Percentiles rank a stretch among this genome's conserved stretches.
Evolutionary conservation across 371 early-diverging fungal genomes (phyloP).

Genomic region (Mortierella sp.): DNA sequence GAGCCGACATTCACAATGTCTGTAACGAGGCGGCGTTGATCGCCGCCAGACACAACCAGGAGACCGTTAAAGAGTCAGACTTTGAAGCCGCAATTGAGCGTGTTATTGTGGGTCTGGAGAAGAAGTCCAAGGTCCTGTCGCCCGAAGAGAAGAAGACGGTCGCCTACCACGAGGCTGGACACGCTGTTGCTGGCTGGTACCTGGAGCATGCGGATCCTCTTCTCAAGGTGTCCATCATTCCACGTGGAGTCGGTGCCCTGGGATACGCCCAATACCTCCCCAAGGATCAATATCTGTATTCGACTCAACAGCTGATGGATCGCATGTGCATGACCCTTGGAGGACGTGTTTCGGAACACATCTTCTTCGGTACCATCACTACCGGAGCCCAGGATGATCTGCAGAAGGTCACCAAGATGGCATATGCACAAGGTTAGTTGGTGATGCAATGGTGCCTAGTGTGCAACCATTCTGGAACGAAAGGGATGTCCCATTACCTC

Average conservation of each 20-base stretch:
- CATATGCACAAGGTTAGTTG: conserved; percentile 87
- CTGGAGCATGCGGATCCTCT: conserved; percentile 95
- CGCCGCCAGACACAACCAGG: conserved; percentile 99
- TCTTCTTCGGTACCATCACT: conserved; percentile 86
- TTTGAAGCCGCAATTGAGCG: conserved; percentile 99
- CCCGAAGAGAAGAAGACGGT: conserved; percentile 99
- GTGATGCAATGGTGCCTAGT: no score
- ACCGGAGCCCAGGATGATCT: conserved; percentile 78
- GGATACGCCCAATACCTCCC: conserved; percentile 99
- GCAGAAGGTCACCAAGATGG: conserved; percentile 97
- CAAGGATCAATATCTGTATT: conserved; percentile 96
- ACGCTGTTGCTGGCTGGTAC: conserved; percentile 99
- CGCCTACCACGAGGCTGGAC: conserved; percentile 99
- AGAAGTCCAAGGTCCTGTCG: conserved; percentile 93
- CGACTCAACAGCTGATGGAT: conserved; percentile 91
- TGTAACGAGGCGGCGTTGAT: conserved; percentile 99
- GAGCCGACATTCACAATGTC: conserved; percentile 99
- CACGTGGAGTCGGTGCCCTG: conserved; percentile 94
- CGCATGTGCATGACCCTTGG: conserved; percentile 98
- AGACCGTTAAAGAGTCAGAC: conserved; percentile 99
- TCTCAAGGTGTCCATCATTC: conserved; percentile 98
- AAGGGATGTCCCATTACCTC: no score
- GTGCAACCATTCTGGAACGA: no score
- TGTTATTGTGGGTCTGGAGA: conserved; percentile 98
- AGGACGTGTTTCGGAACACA: conserved; percentile 95